A percentile compares a stretch with the other conserved stretches of the same genome.
These are phyloP conservation scores for Rhynchosporium secalis DNA, from an alignment of 2,329 filamentous ascomycete species.

Conservation along the genomic window DNA sequence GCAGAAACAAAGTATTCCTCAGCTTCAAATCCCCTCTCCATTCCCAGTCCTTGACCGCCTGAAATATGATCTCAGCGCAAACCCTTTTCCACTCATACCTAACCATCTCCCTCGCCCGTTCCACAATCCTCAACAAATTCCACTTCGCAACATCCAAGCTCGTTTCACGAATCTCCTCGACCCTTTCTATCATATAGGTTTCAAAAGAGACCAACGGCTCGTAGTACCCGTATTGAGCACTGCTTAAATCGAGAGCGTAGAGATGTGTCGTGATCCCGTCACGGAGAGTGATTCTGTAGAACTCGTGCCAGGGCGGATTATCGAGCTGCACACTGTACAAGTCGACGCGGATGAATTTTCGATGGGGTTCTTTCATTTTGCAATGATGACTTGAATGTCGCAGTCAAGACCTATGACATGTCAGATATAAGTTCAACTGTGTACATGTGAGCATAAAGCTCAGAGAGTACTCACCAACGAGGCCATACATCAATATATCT, in stretches of 20 bases:
- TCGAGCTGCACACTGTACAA: background rate
- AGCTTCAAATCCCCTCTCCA: background rate
- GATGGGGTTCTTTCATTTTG: background rate
- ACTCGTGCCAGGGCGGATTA: background rate
- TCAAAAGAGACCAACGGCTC: constrained; percentile 9
- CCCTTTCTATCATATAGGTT: background rate
- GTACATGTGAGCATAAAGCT: background rate
- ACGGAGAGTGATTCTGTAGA: background rate
- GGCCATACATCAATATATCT: constrained; percentile 7
- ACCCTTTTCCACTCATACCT: background rate
- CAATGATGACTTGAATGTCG: background rate
- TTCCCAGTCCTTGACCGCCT: background rate
- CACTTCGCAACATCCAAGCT: background rate
- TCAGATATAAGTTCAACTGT: background rate
- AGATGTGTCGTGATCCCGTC: background rate
- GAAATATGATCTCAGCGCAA: background rate
- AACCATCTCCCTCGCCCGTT: background rate
- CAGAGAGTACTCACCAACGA: background rate
- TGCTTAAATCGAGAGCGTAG: constrained; percentile 19
- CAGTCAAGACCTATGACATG: background rate
- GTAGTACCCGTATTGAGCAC: constrained; percentile 23
- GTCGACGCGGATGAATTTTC: background rate
- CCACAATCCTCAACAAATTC: background rate
- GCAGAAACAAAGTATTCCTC: background rate
- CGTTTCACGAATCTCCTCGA: background rate